Conservation (phyloP, 2,329 filamentous ascomycete species). For the Dactylellina sp. region DNA sequence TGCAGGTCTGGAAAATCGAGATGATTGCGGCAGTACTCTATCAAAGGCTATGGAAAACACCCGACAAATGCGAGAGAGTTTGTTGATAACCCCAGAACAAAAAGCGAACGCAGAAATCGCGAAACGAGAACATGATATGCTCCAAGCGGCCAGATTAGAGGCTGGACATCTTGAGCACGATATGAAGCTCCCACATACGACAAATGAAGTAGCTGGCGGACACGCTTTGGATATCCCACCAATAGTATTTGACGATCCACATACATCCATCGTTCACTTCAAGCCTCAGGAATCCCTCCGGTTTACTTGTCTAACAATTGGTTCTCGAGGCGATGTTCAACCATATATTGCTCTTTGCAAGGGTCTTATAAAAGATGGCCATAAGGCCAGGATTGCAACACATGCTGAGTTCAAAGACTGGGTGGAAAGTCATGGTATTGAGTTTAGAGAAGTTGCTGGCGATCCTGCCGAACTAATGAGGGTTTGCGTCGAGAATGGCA, state of each 20-base stretch:
- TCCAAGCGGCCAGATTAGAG: slow-evolving; percentile 76
- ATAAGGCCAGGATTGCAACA: slow-evolving; percentile 87
- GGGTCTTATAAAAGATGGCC: slow-evolving; percentile 85
- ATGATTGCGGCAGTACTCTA: slow-evolving; percentile 87
- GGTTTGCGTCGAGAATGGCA: slow-evolving; percentile 95
- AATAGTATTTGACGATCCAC: slow-evolving; percentile 88
- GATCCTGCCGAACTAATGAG: slow-evolving; percentile 95
- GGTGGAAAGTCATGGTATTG: slow-evolving; percentile 92
- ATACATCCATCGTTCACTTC: slow-evolving; percentile 88
- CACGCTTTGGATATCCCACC: slow-evolving; percentile 71
- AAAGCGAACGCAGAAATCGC: slow-evolving; percentile 78
- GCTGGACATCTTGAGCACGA: slow-evolving; percentile 65
- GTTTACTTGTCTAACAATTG: slow-evolving; percentile 94
- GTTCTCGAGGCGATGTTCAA: slow-evolving; percentile 94
- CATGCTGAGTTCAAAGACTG: slow-evolving; percentile 89
- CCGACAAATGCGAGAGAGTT: slow-evolving; percentile 77
- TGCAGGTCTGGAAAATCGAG: slow-evolving; percentile 77
- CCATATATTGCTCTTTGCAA: slow-evolving; percentile 98
- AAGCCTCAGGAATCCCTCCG: slow-evolving; percentile 82
- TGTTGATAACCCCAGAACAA: slow-evolving; percentile 75
- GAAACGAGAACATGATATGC: slow-evolving; percentile 80
- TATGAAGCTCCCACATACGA: slow-evolving; percentile 61
- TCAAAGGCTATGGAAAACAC: slow-evolving; percentile 80
- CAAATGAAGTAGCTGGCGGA: slow-evolving; percentile 55
- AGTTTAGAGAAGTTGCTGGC: slow-evolving; percentile 87